Evolutionary conservation across 192 early-diverging fungal species (phyloP).

Genomic region (Gigaspora rosea): DNA sequence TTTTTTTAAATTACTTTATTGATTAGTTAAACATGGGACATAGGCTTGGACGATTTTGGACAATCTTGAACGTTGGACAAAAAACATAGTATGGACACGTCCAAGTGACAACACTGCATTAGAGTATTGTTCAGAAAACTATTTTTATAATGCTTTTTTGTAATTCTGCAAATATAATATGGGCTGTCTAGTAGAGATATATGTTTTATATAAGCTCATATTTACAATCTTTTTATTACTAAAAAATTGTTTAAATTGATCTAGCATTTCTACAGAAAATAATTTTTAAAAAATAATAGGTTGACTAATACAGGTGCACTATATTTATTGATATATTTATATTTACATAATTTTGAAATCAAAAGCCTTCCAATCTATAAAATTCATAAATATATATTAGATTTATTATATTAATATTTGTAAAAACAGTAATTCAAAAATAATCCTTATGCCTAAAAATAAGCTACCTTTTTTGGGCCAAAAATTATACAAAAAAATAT

Average conservation of each 20-base stretch:
- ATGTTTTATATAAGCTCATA: not conserved
- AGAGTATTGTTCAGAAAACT: not conserved
- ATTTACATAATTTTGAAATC: not conserved
- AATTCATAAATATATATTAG: not conserved
- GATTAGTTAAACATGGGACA: too few relatives aligned
- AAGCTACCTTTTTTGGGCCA: too few relatives aligned
- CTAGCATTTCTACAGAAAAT: not conserved
- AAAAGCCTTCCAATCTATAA: not conserved
- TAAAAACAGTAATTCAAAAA: not conserved
- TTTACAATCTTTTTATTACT: not conserved
- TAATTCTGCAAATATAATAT: too few relatives aligned
- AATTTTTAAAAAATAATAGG: not conserved
- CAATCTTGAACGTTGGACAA: too few relatives aligned
- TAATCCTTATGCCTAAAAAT: not conserved
- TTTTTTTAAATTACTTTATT: too few relatives aligned
- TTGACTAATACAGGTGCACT: not conserved
- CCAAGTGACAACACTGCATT: too few relatives aligned
- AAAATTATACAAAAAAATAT: too few relatives aligned
- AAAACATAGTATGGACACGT: too few relatives aligned
- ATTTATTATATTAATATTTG: not conserved
- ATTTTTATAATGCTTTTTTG: too few relatives aligned
- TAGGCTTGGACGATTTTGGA: too few relatives aligned
- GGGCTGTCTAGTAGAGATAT: not conserved
- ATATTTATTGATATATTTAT: not conserved
- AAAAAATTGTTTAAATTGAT: not conserved